Evolutionary conservation across 768 basidiomycete genomes (phyloP).

Genomic region (Mycena rebaudengoi): DNA sequence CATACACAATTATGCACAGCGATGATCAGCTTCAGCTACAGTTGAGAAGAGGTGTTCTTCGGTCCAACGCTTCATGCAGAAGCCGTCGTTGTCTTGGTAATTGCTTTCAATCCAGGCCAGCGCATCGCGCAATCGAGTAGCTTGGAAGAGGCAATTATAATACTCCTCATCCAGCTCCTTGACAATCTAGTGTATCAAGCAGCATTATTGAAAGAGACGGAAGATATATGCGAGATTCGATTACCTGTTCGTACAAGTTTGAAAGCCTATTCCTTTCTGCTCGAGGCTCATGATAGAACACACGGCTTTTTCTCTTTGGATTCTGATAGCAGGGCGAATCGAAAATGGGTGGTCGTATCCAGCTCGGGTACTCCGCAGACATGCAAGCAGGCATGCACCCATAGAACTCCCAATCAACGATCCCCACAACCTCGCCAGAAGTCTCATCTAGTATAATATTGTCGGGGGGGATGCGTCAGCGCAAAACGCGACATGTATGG

Average conservation of each 20-base stretch:
- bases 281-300: neutral
- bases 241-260: conserved; percentile 8
- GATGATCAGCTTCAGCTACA: neutral
- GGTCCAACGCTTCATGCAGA: neutral
- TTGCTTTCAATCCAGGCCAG: neutral
- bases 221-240: no score
- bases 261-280: neutral
- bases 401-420: conserved; percentile 13
- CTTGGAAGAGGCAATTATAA: conserved; percentile 5
- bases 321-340: neutral
- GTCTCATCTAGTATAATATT: conserved; percentile 6
- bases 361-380: neutral
- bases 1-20: neutral
- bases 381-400: conserved; percentile 8
- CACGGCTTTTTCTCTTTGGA: neutral
- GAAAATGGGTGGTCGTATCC: conserved; percentile 1
- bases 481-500: neutral
- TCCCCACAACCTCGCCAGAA: conserved; percentile 4
- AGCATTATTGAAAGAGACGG: neutral
- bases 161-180: conserved; percentile 8
- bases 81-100: neutral
- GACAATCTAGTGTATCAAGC: neutral
- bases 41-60: neutral
- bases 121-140: conserved; percentile 10
- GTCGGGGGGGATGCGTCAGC: neutral